Conservation (phyloP, 2,329 filamentous ascomycete species). For the Aspergillus phoenicis region DNA sequence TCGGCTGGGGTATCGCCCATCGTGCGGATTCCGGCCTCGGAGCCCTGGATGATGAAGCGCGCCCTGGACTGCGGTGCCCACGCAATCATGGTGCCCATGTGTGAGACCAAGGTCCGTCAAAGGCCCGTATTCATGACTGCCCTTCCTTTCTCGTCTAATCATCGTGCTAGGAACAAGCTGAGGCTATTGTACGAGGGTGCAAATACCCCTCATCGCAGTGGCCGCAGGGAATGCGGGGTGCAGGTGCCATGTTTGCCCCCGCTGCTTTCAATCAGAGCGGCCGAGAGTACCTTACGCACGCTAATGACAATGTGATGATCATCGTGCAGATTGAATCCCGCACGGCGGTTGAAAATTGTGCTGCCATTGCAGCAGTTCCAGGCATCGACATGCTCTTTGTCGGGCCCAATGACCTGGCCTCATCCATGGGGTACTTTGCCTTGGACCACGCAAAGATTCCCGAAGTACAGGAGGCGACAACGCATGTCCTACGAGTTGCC, state of each 20-base stretch:
- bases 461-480: slow-evolving; percentile 1
- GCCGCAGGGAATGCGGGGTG: background rate
- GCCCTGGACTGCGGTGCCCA: slow-evolving; percentile 4
- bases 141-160: no score
- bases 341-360: slow-evolving; percentile 36
- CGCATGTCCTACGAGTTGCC: background rate
- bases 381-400: slow-evolving; percentile 56
- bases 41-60: background rate
- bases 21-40: background rate
- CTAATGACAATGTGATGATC: slow-evolving; percentile 42
- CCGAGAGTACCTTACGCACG: slow-evolving; percentile 53
- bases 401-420: slow-evolving; percentile 53
- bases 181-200: background rate
- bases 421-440: background rate
- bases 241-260: background rate
- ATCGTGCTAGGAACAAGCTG: background rate
- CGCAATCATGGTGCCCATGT: background rate
- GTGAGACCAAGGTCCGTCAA: background rate
- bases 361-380: slow-evolving; percentile 52
- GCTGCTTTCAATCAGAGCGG: background rate
- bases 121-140: background rate
- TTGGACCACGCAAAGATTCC: background rate
- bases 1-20: background rate
- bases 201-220: background rate
- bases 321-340: slow-evolving; percentile 39